Base-by-base conservation (phyloP, 2,329 filamentous ascomycete species). In the Pseudofabraea citricarpa region DNA sequence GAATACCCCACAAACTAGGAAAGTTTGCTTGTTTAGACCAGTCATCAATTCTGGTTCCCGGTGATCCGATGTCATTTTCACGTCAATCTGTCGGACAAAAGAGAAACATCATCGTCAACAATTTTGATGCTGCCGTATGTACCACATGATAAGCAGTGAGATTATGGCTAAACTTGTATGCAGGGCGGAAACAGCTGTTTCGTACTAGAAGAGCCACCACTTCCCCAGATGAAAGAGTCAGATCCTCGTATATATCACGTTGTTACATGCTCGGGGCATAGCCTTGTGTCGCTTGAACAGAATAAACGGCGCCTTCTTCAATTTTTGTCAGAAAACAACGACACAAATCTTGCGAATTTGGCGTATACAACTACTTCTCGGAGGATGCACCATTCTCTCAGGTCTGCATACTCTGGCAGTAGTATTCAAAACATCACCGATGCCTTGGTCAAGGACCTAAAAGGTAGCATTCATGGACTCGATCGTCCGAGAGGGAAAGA, bases 301-400 rank as follows among this genome's bases (percentile, higher is more conserved):
- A 27, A 27, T 13, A 8, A 8, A 12, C 8, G 40, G 40, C 19
- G 40, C 40, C 35, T 18, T 29, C 22, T 48, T 19, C n/a, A 37
- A 12, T 47, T 42, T 37, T 13, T 50, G 19, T 24, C 40, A 16
- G 26, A 35, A 19, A 36, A 44, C 16, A 16, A 40, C 12, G 38
- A 44, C 9, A 20, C 33, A 8, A 18, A 29, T 26, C 40, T 51
- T 3, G 5, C 40, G n/a, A 20, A 19, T 4, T 24, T 53, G 4
- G 45, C 50, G 4, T 53, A 51, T 20, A 53, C 50, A 23, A 51
- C 46, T 3, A 49, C 45, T 15, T 41, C 44, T 4, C 72, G 81
- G 10, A 73, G 74, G 38, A 72, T 76, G 7, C 79, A 83, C 51
- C 72, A 79, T 58, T 70, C 51, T 74, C 72, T 64, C 71, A 77